Conservation (phyloP, 305 asterid genomes). For the Euphrasia arctica region DNA sequence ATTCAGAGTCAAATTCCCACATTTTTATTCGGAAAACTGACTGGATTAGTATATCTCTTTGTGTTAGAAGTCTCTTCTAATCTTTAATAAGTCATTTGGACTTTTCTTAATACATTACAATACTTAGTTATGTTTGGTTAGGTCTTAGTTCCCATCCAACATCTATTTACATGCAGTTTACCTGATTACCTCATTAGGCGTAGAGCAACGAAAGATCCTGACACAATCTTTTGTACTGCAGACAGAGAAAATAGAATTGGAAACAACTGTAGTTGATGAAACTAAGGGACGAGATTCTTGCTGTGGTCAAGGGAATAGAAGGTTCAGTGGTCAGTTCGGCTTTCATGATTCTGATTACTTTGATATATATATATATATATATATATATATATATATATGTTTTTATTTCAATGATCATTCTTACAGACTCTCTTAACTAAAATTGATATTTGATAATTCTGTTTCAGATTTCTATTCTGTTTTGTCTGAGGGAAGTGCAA, state of each 20-base stretch:
- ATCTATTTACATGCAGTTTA: slow-evolving; percentile 1
- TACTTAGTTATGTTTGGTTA: slow-evolving; percentile 9
- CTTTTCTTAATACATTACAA: slow-evolving; percentile 20
- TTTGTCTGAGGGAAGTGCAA: slow-evolving; percentile 92
- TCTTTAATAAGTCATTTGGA: slow-evolving; percentile 18
- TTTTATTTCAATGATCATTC: slow-evolving; percentile 13
- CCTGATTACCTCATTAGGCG: slow-evolving; percentile 10
- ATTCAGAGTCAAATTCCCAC: slow-evolving; percentile 12
- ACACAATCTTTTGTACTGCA: slow-evolving; percentile 38
- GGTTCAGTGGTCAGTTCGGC: slow-evolving; percentile 85
- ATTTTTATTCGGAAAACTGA: slow-evolving; percentile 11
- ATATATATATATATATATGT: neutral
- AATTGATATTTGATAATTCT: slow-evolving; percentile 7
- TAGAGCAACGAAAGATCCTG: slow-evolving; percentile 21
- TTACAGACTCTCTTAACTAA: slow-evolving; percentile 16
- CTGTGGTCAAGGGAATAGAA: slow-evolving; percentile 87
- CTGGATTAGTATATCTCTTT: neutral
- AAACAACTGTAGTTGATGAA: slow-evolving; percentile 97
- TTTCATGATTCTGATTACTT: slow-evolving; percentile 18
- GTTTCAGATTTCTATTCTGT: slow-evolving; percentile 90
- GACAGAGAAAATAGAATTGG: slow-evolving; percentile 95
- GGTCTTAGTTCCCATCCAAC: slow-evolving; percentile 11
- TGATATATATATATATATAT: neutral
- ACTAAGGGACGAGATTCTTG: slow-evolving; percentile 94
- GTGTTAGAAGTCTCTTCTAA: slow-evolving; percentile 19